phyloP scores from a whole-genome alignment of 257 asterid species.

The Solanum paucissectum region DNA sequence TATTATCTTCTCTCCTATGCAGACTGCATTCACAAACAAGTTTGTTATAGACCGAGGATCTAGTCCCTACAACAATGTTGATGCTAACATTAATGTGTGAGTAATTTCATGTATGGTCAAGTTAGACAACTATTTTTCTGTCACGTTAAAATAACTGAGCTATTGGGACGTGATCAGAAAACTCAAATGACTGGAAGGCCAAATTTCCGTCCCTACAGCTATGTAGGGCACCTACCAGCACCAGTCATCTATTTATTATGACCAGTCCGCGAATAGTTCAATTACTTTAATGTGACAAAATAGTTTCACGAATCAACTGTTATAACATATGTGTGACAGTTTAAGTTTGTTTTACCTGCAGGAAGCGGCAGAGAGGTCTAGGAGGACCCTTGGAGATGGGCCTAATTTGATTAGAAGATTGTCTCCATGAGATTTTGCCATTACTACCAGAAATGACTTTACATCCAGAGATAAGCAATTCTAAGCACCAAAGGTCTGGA shows the following conservation, averaged over 20 bases:
- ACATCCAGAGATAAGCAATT: constrained; percentile 66
- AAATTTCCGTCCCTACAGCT: not conserved
- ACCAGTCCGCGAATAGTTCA: not conserved
- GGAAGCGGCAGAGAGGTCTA: constrained; percentile 63
- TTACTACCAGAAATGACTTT: constrained; percentile 89
- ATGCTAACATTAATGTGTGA: no score
- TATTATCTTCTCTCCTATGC: constrained; percentile 86
- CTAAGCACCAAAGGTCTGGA: constrained; percentile 76
- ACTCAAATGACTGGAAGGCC: not conserved
- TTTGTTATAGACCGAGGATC: constrained; percentile 73
- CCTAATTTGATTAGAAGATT: constrained; percentile 78
- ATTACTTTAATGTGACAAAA: no score
- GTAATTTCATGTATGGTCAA: no score
- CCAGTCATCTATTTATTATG: not conserved
- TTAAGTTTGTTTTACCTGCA: constrained; percentile 37
- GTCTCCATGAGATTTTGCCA: constrained; percentile 67
- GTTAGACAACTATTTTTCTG: no score
- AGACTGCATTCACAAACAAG: constrained; percentile 71
- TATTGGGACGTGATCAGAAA: not conserved
- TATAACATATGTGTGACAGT: not conserved
- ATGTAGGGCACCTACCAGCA: no score
- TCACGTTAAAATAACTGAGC: no score
- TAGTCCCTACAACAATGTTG: constrained; percentile 35
- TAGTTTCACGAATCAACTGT: no score
- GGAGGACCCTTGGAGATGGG: constrained; percentile 71